These are phyloP conservation scores for Spongospora subterranea DNA, from an alignment of 208 protist species.

Conservation along the genomic window DNA sequence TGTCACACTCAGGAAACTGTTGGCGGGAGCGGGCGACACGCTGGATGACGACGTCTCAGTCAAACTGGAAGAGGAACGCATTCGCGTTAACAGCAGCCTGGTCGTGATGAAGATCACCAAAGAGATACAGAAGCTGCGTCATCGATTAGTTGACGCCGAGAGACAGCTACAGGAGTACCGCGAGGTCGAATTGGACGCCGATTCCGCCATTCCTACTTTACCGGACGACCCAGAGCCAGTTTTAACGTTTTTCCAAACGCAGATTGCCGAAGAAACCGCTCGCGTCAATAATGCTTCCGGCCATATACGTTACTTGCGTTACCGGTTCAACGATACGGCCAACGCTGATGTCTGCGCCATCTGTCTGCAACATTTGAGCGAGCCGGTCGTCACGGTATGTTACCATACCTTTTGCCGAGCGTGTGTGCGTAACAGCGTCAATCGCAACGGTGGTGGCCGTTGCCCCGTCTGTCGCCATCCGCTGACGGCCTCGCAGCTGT, in stretches of 20 bases:
- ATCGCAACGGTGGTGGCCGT: not conserved
- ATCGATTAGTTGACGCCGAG: not conserved
- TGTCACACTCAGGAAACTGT: not conserved
- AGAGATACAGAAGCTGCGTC: constrained; percentile 14
- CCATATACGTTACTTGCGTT: not conserved
- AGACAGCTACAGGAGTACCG: not conserved
- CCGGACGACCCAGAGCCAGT: not conserved
- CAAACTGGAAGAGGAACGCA: not conserved
- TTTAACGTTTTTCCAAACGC: not conserved
- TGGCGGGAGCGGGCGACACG: not conserved
- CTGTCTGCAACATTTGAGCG: not conserved
- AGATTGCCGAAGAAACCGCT: not conserved
- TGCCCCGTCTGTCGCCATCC: constrained; percentile 28
- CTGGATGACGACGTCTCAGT: not conserved
- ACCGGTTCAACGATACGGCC: constrained; percentile 5
- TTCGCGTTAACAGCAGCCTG: not conserved
- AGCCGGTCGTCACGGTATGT: constrained; percentile 35
- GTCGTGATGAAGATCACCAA: not conserved
- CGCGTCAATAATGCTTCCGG: not conserved
- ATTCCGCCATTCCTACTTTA: not conserved
- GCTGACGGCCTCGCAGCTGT: not conserved
- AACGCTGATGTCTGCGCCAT: constrained; percentile 34
- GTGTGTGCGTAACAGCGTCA: not conserved
- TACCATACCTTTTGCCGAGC: constrained; percentile 40
- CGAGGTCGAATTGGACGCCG: not conserved